These are phyloP conservation scores for Dioszegia hungarica DNA, from an alignment of 768 basidiomycete species.

Conservation along the genomic window DNA sequence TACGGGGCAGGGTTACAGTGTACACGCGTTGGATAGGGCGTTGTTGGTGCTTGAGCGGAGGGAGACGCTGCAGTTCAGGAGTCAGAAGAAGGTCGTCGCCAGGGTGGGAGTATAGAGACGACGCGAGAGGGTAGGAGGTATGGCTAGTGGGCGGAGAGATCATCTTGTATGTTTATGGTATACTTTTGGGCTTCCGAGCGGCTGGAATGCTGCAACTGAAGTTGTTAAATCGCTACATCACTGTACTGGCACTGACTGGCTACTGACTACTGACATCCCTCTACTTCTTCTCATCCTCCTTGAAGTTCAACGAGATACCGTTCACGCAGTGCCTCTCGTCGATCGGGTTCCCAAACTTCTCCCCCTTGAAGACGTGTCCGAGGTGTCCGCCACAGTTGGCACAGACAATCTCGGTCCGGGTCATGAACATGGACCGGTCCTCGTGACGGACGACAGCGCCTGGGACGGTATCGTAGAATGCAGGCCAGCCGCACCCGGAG, in stretches of 20 bases:
- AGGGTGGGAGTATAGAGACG: slow-evolving; percentile 39
- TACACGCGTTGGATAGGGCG: slow-evolving; percentile 84
- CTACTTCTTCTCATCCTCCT: slow-evolving; percentile 51
- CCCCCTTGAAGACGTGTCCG: slow-evolving; percentile 93
- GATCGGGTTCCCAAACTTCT: slow-evolving; percentile 76
- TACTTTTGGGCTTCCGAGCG: neutral
- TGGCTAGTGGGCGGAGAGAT: no score
- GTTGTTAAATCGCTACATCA: no score
- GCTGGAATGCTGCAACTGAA: neutral
- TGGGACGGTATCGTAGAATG: slow-evolving; percentile 91
- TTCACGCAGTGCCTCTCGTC: slow-evolving; percentile 57
- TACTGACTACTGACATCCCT: neutral
- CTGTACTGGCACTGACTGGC: neutral
- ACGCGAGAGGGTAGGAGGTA: no score
- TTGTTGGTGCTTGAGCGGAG: slow-evolving; percentile 89
- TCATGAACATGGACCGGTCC: slow-evolving; percentile 63
- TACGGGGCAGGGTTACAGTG: slow-evolving; percentile 81
- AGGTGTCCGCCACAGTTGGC: slow-evolving; percentile 83
- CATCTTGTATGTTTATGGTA: neutral
- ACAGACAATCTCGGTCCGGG: slow-evolving; percentile 78
- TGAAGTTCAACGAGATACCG: slow-evolving; percentile 76
- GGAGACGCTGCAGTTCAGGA: slow-evolving; percentile 86
- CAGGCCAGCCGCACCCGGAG: slow-evolving; percentile 96
- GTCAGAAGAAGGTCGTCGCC: slow-evolving; percentile 61
- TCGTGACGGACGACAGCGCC: slow-evolving; percentile 75